Percentiles rank a stretch among this genome's conserved stretches.
Evolutionary conservation across 371 early-diverging fungal genomes (phyloP).

Genomic region (Chytridiales sp.): DNA sequence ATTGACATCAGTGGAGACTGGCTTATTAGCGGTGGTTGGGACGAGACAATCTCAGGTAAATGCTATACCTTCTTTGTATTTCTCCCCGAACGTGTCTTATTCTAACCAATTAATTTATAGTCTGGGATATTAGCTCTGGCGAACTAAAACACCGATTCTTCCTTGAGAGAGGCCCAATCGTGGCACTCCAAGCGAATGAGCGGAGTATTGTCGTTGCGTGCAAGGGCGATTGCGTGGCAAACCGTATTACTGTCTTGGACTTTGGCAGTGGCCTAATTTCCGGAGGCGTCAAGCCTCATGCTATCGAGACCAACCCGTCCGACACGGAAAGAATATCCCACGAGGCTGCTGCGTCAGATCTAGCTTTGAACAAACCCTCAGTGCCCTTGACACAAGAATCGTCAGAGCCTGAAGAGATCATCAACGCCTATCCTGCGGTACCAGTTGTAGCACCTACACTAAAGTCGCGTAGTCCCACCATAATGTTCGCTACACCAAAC

Average conservation of each 20-base stretch:
- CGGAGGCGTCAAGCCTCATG: no score
- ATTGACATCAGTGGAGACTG: slow-evolving; percentile 16
- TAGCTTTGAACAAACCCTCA: no score
- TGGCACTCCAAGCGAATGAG: slow-evolving; percentile 27
- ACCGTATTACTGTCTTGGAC: slow-evolving; percentile 32
- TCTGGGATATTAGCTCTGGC: slow-evolving; percentile 31
- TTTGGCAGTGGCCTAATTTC: slow-evolving; percentile 20
- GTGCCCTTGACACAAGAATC: no score
- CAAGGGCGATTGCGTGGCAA: slow-evolving; percentile 32
- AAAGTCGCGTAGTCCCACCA: no score
- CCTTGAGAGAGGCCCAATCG: slow-evolving; percentile 30
- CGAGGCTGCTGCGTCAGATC: no score
- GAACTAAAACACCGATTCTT: slow-evolving; percentile 18
- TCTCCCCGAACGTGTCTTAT: not conserved
- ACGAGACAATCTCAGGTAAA: slow-evolving; percentile 31
- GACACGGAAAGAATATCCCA: no score
- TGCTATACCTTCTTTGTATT: no score
- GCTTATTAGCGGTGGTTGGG: slow-evolving; percentile 43
- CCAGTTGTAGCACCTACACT: no score
- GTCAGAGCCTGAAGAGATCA: no score
- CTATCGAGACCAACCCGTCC: no score
- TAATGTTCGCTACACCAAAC: no score
- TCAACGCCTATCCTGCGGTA: no score
- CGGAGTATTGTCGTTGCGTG: slow-evolving; percentile 28
- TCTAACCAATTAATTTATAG: slow-evolving; percentile 10